Conservation (phyloP, 164 flowering plant species). For the Houttuynia cordata region DNA sequence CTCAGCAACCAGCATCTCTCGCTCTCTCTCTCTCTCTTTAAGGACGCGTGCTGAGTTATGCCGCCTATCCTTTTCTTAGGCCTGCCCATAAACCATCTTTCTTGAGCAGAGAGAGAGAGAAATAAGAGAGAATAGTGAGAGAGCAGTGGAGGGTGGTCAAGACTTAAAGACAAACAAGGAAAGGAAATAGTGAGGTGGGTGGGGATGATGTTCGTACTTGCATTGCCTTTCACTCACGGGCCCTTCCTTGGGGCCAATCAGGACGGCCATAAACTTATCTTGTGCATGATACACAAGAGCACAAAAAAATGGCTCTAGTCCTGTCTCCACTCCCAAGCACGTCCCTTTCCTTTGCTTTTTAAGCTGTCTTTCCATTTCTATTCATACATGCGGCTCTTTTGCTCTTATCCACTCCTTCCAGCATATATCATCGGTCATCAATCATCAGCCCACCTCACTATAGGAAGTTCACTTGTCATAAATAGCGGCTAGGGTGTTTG, state of each 20-base stretch:
- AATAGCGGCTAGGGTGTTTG: neutral
- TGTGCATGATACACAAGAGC: no score
- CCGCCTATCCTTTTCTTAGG: no score
- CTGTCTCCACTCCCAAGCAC: neutral
- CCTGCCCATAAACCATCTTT: neutral
- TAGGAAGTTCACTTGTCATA: no score
- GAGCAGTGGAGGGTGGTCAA: no score
- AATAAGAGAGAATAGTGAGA: no score
- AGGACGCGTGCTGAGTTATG: conserved; percentile 2
- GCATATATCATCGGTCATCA: neutral
- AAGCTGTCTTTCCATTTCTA: conserved; percentile 1
- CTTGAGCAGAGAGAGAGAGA: no score
- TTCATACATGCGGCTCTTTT: conserved; percentile 2
- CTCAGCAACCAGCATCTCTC: neutral
- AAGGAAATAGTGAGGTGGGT: no score
- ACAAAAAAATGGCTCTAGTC: neutral
- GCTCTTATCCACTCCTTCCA: neutral
- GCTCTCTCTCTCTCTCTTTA: neutral
- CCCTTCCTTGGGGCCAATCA: neutral
- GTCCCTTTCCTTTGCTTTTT: conserved; percentile 1
- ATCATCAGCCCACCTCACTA: neutral
- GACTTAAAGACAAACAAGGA: no score
- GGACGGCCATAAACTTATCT: neutral
- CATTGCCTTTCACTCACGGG: neutral
- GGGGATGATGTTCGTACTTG: no score